Evolutionary conservation across 257 asterid genomes (phyloP).

Genomic region (Eustoma russellianum): DNA sequence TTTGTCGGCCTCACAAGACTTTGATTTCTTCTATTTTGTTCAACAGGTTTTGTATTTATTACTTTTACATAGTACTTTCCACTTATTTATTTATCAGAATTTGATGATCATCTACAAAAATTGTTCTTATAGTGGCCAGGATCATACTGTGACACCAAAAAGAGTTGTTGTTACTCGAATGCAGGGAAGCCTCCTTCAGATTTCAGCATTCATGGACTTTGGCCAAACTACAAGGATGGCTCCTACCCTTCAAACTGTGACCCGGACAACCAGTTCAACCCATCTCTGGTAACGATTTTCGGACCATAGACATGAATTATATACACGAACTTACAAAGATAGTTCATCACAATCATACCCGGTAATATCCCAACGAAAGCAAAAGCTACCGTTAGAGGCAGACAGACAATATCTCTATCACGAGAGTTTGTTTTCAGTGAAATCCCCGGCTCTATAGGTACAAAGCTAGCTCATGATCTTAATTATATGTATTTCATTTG

Average conservation of each 20-base stretch:
- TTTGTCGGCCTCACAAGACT: constrained; percentile 34
- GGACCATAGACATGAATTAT: not conserved
- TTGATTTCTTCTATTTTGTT: constrained; percentile 68
- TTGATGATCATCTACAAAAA: not conserved
- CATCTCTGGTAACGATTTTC: constrained; percentile 17
- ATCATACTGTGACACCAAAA: constrained; percentile 32
- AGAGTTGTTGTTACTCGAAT: constrained; percentile 43
- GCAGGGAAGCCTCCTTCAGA: constrained; percentile 43
- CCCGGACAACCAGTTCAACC: constrained; percentile 14
- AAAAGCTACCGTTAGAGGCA: no score
- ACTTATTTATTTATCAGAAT: not conserved
- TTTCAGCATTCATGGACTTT: constrained; percentile 49
- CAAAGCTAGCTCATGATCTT: no score
- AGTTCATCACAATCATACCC: no score
- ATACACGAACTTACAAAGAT: not conserved
- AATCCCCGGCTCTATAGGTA: no score
- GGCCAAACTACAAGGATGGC: constrained; percentile 48
- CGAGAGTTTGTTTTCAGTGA: no score
- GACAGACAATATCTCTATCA: no score
- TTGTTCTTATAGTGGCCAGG: constrained; percentile 38
- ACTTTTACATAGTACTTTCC: not conserved
- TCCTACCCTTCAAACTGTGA: constrained; percentile 41
- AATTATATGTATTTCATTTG: no score
- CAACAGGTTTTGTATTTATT: constrained; percentile 39
- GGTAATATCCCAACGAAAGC: no score